phyloP scores from a whole-genome alignment of 2,329 filamentous ascomycete genomes.

The Colletotrichum tamarilloi region DNA sequence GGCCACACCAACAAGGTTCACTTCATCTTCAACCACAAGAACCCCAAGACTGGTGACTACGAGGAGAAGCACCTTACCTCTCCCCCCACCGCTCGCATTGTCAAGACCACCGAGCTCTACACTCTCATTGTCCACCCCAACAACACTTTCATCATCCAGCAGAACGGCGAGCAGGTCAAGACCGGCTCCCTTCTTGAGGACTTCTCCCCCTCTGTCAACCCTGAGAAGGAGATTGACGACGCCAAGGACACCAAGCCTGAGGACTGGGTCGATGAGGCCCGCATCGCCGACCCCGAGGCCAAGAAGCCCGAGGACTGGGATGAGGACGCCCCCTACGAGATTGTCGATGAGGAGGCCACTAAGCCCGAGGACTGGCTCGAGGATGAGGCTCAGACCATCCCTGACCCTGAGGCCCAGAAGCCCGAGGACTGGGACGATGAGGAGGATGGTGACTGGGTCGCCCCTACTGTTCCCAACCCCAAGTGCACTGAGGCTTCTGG shows the following conservation, averaged over 20 bases:
- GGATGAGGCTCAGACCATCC: slow-evolving; percentile 82
- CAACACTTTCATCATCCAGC: slow-evolving; percentile 92
- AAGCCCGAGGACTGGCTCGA: slow-evolving; percentile 97
- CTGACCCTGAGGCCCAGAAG: slow-evolving; percentile 96
- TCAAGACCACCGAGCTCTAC: slow-evolving; percentile 95
- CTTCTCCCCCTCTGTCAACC: slow-evolving; percentile 94
- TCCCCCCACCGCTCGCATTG: slow-evolving; percentile 86
- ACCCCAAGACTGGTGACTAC: slow-evolving; percentile 99
- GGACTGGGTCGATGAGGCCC: slow-evolving; percentile 93
- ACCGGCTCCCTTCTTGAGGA: slow-evolving; percentile 93
- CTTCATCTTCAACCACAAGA: slow-evolving; percentile 99
- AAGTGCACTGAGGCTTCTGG: slow-evolving; percentile 95
- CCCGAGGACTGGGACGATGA: slow-evolving; percentile 99
- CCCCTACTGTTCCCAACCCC: slow-evolving; percentile 92
- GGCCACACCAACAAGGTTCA: slow-evolving; percentile 98
- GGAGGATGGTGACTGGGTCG: slow-evolving; percentile 97
- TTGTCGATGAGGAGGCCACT: slow-evolving; percentile 91
- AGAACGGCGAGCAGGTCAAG: slow-evolving; percentile 90
- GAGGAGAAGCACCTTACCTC: slow-evolving; percentile 98
- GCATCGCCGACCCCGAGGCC: slow-evolving; percentile 91
- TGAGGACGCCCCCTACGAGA: slow-evolving; percentile 96
- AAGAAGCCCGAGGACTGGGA: slow-evolving; percentile 99
- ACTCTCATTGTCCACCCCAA: slow-evolving; percentile 96
- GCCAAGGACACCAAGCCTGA: slow-evolving; percentile 92
- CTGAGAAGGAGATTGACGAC: slow-evolving; percentile 93